Conservation (phyloP, 345 rosid genomes). For the Populus tremula region DNA sequence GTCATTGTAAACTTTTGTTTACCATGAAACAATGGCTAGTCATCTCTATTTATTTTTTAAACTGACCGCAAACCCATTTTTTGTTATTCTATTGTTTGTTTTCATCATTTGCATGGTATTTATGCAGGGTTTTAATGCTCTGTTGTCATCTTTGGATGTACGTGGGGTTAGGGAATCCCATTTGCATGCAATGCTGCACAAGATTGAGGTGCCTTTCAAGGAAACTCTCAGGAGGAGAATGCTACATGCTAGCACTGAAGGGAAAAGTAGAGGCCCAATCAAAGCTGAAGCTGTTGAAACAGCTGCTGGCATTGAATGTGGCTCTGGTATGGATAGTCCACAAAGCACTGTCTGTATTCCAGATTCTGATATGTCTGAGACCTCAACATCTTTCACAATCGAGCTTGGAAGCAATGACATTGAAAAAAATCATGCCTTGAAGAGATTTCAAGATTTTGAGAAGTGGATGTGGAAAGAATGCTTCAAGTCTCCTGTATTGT, state of each 20-base stretch:
- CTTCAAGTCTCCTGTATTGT: conserved; percentile 34
- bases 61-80: background rate
- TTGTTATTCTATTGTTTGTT: background rate
- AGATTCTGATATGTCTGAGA: conserved; percentile 47
- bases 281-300: conserved; percentile 34
- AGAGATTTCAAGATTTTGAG: conserved; percentile 71
- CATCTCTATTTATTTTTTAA: background rate
- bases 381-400: conserved; percentile 57
- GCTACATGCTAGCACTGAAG: conserved; percentile 1
- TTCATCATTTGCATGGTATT: background rate
- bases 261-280: conserved; percentile 10
- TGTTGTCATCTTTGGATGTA: conserved; percentile 65
- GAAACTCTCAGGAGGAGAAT: conserved; percentile 49
- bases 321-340: conserved; percentile 31
- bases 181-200: conserved; percentile 64
- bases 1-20: background rate
- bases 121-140: conserved; percentile 64
- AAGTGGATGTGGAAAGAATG: conserved; percentile 78
- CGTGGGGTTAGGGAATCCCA: conserved; percentile 82
- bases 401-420: conserved; percentile 51
- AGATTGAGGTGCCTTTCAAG: conserved; percentile 65
- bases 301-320: conserved; percentile 16
- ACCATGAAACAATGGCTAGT: conserved; percentile 5
- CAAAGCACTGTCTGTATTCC: conserved; percentile 33
- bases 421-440: conserved; percentile 44